These are phyloP conservation scores for Syzygium syzygioides DNA, from an alignment of 441 rosid species.

Conservation along the genomic window DNA sequence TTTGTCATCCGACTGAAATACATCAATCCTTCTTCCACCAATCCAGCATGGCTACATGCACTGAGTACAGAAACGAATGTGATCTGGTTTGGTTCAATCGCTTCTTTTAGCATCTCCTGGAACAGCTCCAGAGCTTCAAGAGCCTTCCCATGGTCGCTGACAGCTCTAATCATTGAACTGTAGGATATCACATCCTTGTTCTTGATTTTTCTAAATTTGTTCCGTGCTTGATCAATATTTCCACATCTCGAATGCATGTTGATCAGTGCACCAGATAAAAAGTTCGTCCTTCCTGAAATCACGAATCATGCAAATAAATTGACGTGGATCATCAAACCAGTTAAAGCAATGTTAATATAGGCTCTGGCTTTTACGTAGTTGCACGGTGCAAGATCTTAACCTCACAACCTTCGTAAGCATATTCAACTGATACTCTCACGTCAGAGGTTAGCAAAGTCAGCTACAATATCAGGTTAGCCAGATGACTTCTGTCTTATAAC, in stretches of 20 bases:
- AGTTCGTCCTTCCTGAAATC: constrained; percentile 19
- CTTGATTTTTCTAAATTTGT: constrained; percentile 35
- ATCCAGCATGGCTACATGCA: constrained; percentile 47
- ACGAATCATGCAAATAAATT: neutral
- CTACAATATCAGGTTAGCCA: neutral
- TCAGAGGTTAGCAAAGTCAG: neutral
- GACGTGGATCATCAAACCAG: neutral
- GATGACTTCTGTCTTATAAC: neutral
- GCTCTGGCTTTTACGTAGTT: neutral
- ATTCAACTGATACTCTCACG: neutral
- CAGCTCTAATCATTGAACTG: constrained; percentile 42
- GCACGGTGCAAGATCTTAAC: neutral
- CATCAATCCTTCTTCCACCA: constrained; percentile 39
- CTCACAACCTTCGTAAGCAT: neutral
- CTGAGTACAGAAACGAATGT: constrained; percentile 38
- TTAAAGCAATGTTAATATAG: neutral
- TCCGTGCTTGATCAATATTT: constrained; percentile 26
- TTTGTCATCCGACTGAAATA: constrained; percentile 27
- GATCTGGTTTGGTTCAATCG: constrained; percentile 41
- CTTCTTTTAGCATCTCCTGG: constrained; percentile 35
- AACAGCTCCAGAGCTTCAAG: constrained; percentile 36
- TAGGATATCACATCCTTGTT: constrained; percentile 36
- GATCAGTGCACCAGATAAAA: constrained; percentile 33
- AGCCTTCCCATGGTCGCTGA: constrained; percentile 44
- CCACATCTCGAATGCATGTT: constrained; percentile 64